phyloP scores from a whole-genome alignment of 2,329 filamentous ascomycete genomes.

The Rutstroemia sp. region DNA sequence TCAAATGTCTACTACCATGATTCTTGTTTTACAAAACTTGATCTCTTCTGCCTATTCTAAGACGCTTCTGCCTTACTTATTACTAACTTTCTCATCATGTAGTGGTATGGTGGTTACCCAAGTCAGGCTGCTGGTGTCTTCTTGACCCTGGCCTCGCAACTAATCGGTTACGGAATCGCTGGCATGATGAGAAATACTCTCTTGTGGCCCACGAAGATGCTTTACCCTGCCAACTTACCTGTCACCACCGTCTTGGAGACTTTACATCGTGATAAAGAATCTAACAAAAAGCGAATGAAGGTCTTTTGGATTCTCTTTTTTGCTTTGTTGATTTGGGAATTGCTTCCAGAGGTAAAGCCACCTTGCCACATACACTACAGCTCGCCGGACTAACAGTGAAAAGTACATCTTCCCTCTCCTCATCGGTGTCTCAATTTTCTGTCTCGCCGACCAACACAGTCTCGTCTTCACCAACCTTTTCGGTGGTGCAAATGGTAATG shows the following conservation, averaged over 20 bases:
- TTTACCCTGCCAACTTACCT: conserved; percentile 52
- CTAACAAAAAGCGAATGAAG: conserved; percentile 32
- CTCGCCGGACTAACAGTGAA: background rate
- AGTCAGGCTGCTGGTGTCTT: conserved; percentile 36
- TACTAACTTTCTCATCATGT: too few relatives aligned
- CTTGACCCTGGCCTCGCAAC: conserved; percentile 51
- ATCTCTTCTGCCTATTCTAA: too few relatives aligned
- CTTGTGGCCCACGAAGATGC: conserved; percentile 52
- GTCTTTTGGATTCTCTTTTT: conserved; percentile 28
- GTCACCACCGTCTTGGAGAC: conserved; percentile 35
- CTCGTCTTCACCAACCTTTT: conserved; percentile 42
- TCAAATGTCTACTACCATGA: too few relatives aligned
- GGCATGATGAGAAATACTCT: conserved; percentile 53
- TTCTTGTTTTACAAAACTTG: too few relatives aligned
- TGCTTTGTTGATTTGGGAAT: conserved; percentile 9
- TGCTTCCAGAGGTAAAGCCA: conserved; percentile 9
- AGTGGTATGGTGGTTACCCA: conserved; percentile 39
- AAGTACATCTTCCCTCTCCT: conserved; percentile 30
- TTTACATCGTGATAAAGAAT: conserved; percentile 31
- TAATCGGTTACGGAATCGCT: conserved; percentile 57
- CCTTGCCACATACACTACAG: background rate
- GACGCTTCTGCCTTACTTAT: too few relatives aligned
- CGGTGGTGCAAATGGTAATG: conserved; percentile 39
- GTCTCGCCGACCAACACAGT: conserved; percentile 37
- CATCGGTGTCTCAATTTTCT: conserved; percentile 44